These are phyloP conservation scores for Globisporangium cylindrosporum DNA, from an alignment of 352 stramenopile genomes.

Conservation along the genomic window DNA sequence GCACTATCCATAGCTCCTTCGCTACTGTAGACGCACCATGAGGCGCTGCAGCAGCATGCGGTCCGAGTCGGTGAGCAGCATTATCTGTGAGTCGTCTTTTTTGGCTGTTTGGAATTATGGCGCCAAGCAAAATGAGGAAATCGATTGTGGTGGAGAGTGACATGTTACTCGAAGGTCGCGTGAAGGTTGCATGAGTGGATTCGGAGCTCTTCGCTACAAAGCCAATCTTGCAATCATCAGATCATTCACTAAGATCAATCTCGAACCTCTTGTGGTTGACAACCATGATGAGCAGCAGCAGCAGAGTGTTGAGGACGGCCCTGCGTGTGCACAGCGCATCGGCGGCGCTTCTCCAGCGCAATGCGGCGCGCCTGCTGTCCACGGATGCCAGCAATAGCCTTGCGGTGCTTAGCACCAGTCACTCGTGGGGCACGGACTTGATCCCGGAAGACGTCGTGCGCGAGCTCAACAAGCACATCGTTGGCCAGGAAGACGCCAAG, in stretches of 20 bases:
- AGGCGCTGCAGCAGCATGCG: conserved; percentile 77
- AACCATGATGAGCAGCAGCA: conserved; percentile 3
- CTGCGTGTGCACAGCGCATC: not conserved
- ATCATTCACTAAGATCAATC: conserved; percentile 4
- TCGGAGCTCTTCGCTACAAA: not conserved
- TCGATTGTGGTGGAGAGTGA: not conserved
- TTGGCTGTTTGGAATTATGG: not conserved
- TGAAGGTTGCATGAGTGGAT: not conserved
- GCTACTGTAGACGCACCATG: conserved; percentile 34
- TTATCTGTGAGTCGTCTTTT: conserved; percentile 12
- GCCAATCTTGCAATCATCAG: not conserved
- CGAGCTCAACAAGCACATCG: conserved; percentile 95
- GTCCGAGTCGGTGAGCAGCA: conserved; percentile 60
- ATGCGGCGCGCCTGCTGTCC: not conserved
- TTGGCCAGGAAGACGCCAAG: conserved; percentile 97
- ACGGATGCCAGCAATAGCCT: conserved; percentile 7
- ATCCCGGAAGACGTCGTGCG: conserved; percentile 92
- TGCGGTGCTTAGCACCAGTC: conserved; percentile 8
- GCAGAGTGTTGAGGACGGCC: not conserved
- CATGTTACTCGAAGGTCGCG: not conserved
- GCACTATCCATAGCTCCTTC: not conserved
- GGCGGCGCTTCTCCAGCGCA: not conserved
- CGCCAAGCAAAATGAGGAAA: conserved; percentile 1
- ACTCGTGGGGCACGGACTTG: conserved; percentile 38
- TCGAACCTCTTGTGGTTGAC: not conserved